Evolutionary conservation across 768 basidiomycete genomes (phyloP).

Genomic region (Mycena alexandri): DNA sequence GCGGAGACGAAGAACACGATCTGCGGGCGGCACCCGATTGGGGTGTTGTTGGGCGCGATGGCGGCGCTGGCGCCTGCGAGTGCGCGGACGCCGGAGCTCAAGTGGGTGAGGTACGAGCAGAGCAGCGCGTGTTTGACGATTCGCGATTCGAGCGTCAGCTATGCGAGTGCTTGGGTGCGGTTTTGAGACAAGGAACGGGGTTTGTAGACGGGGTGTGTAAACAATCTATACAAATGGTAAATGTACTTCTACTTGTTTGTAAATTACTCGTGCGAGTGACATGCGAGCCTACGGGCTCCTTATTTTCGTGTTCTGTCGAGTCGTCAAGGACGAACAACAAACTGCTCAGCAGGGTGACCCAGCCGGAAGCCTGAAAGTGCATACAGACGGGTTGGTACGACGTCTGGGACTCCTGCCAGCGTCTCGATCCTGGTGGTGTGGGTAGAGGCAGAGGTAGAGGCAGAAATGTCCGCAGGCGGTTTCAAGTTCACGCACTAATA

Average conservation of each 20-base stretch:
- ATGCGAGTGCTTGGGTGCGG: constrained; percentile 89
- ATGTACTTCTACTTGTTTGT: constrained; percentile 1
- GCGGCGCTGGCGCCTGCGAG: constrained; percentile 61
- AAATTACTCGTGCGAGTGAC: too few relatives aligned
- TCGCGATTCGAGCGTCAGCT: constrained; percentile 93
- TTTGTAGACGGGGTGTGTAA: constrained; percentile 8
- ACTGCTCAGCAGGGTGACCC: too few relatives aligned
- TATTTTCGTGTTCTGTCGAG: too few relatives aligned
- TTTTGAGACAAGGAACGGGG: constrained; percentile 55
- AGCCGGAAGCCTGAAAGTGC: too few relatives aligned
- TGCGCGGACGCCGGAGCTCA: constrained; percentile 55
- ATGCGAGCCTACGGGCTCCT: too few relatives aligned
- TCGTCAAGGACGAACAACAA: too few relatives aligned
- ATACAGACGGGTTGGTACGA: too few relatives aligned
- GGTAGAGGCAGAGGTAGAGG: too few relatives aligned
- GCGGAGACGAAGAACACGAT: constrained; percentile 91
- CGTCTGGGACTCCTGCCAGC: too few relatives aligned
- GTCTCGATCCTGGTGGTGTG: too few relatives aligned
- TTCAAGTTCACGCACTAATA: too few relatives aligned
- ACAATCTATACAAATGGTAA: constrained; percentile 14
- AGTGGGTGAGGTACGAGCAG: constrained; percentile 95
- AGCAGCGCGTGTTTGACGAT: constrained; percentile 80
- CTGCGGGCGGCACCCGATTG: constrained; percentile 96
- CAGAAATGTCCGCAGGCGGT: too few relatives aligned
- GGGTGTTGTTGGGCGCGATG: constrained; percentile 88